Evolutionary conservation across 371 early-diverging fungal genomes (phyloP), one percentile per base, ranked within the genome.

Genomic region (Mortierella sp.): DNA sequence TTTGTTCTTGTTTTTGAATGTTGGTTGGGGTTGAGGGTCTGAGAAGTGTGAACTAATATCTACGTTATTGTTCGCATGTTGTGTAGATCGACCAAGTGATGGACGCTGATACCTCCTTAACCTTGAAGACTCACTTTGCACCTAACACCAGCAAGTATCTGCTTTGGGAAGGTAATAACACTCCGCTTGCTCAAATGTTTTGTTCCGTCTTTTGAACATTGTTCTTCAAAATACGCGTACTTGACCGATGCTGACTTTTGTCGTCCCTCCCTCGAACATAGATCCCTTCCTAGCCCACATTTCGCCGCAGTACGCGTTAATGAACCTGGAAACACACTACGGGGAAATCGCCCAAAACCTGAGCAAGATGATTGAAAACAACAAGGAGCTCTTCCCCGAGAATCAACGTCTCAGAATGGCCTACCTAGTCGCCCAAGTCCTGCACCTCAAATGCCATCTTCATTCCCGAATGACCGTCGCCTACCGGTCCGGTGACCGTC

Each of bases 131-230:
- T 0, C 92, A 92, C 68, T 92, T 92, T 88, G 90, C 92, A 19
- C 94, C 94, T 19, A 97, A 97, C 78, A 90, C 93, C 72, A 94
- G 96, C 83, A 97, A 97, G 87, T 96, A 95, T 92, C 80, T 97
- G 13, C 88, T 97, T 42, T 97, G 97, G 97, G 96, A 96, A 91
- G 94, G 93, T 93, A 90, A 2, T 26, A 42, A 19, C 24, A 45
- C 28, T 34, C 7, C 5, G 21, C 55, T 24, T 34, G 48, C 13
- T 14, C 63, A 57, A 1, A 26, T 57, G 13, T 19, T 63, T 34
- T 6, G 6, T 19, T 13, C 19, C 7, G 6, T 1, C 28, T 24
- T 34, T 31, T 34, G 8, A 34, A 42, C 42, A 38, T 3, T 38
- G 9, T 31, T 31, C 14, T 28, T 14, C 63, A 68, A 9, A 10